Evolutionary conservation across 176 grass and related monocot species (phyloP).

Genomic region (Pharus latifolius): DNA sequence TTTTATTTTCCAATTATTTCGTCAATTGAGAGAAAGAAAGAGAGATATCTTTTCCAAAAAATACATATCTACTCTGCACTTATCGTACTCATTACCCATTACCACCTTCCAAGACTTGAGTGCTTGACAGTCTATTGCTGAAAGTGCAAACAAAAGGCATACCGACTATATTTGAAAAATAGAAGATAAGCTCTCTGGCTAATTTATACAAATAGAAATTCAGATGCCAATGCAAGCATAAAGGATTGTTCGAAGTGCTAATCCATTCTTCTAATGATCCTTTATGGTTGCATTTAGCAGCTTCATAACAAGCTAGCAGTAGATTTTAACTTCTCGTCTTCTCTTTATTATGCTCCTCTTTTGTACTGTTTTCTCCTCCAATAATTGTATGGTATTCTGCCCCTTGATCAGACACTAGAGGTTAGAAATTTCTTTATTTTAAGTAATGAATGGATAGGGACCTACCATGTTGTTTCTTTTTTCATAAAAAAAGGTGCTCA

Average conservation of each 20-base stretch:
- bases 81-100: not conserved
- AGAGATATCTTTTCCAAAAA: too few species aligned
- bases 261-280: too few species aligned
- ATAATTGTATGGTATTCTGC: not conserved
- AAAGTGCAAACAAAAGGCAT: not conserved
- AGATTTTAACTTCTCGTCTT: too few species aligned
- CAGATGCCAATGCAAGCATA: not conserved
- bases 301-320: too few species aligned
- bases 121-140: not conserved
- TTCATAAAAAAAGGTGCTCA: not conserved
- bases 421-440: too few species aligned
- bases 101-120: not conserved
- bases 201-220: not conserved
- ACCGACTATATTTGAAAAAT: not conserved
- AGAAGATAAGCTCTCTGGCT: not conserved
- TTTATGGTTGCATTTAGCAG: too few species aligned
- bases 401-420: not conserved
- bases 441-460: not conserved
- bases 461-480: not conserved
- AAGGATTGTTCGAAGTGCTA: not conserved
- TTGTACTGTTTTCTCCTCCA: not conserved
- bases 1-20: too few species aligned
- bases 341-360: conserved; percentile 11
- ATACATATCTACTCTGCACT: too few species aligned
- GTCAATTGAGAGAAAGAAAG: too few species aligned